Base-by-base conservation (phyloP, 495 filamentous ascomycete species). In the Penicillium ochrochloron region DNA sequence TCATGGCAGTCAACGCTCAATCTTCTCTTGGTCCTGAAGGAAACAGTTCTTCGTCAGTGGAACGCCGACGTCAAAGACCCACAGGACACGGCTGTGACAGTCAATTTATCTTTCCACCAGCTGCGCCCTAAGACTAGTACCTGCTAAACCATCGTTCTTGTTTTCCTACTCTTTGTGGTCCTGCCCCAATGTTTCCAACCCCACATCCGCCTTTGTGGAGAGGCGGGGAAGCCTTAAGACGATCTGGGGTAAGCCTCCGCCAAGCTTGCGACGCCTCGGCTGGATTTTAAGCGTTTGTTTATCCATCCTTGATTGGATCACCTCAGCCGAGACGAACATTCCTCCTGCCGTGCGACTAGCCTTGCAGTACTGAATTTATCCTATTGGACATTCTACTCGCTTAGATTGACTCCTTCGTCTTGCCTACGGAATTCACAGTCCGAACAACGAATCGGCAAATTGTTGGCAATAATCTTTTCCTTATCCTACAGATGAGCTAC, bases 161-260 rank as follows among this genome's bases (percentile, higher is more conserved):
- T 7, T 17, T 14, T 12, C 1, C 12, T 17, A 12, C 7, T 52
- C 15, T 52, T 31, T 11, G 2, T 52, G 25, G 12, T 10, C 31
- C 25, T 7, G 14, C 12, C 9, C 3, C 21, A 25, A 48, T 25
- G 19, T 25, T 48, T 52, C 48, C 48, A 31, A 23, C 48, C 11
- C 48, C 48, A 31, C 48, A 2, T 25, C 12, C 48, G 5, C 2
- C 5, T 52, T 31, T 52, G 48, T 52, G 48, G 48, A 31, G 48
- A 52, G 48, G 48, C 48, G 48, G 48, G 48, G 48, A 52, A 52
- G 48, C 48, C 17, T 21, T 52, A 12, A 15, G 25, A 52, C 48
- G 15, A 52, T 52, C 48, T 52, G 48, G 48, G 48, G 48, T 52
- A 15, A 15, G 48, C 21, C 5, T 8, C 15, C 6, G 48, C 48